Conservation (phyloP, 306 rosid species). For the Luffa aegyptiaca region DNA sequence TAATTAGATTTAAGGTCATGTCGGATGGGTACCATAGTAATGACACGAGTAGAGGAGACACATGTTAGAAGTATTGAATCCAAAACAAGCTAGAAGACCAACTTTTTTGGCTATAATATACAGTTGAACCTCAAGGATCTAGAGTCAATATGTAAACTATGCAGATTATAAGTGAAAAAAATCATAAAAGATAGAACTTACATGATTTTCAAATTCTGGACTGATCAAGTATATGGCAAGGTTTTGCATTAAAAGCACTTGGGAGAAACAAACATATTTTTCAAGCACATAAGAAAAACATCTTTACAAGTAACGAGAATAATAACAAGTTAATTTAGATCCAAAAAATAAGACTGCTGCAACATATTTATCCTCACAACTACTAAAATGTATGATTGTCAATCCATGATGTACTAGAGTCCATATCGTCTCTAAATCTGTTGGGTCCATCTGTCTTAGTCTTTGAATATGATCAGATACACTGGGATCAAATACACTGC, state of each 20-base stretch:
- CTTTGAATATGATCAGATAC: conserved; percentile 54
- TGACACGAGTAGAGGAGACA: background rate
- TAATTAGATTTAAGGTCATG: too few relatives aligned
- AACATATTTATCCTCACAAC: background rate
- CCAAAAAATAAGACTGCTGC: background rate
- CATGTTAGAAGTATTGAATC: background rate
- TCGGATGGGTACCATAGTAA: background rate
- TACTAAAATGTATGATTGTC: background rate
- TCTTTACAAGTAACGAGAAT: too few relatives aligned
- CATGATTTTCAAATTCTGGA: conserved; percentile 72
- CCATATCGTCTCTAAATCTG: conserved; percentile 77
- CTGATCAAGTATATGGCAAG: conserved; percentile 65
- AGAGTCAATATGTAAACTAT: background rate
- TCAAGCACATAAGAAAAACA: background rate
- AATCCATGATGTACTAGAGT: background rate
- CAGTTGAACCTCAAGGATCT: background rate
- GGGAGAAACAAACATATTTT: conserved; percentile 19
- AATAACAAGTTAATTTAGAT: background rate
- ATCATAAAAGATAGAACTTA: conserved; percentile 25
- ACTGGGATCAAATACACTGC: conserved; percentile 77
- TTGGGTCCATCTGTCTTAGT: conserved; percentile 69
- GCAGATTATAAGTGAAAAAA: background rate
- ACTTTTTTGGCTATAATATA: background rate
- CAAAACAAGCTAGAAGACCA: background rate
- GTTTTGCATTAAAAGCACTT: conserved; percentile 74